Percentiles rank a stretch among this genome's conserved stretches.
Conservation (phyloP, 768 basidiomycete genomes). For the Polyporus arcularius region DNA sequence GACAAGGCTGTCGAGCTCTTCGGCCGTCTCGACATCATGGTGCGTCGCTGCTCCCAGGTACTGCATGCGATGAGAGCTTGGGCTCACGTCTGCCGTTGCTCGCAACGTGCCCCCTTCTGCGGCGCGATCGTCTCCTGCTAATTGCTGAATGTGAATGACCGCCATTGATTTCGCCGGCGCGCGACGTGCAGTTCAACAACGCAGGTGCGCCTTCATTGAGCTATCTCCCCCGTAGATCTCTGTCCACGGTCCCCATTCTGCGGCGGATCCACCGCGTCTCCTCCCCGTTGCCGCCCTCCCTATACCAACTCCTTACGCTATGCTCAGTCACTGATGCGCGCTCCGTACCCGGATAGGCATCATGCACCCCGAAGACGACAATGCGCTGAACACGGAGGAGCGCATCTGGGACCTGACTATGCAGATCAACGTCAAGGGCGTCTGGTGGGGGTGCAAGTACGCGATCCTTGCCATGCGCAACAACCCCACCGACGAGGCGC, state of each 20-base stretch:
- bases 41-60: slow-evolving; percentile 36
- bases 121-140: slow-evolving; percentile 1
- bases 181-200: slow-evolving; percentile 78
- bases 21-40: slow-evolving; percentile 96
- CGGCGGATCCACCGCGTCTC: slow-evolving; percentile 1
- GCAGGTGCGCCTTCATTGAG: slow-evolving; percentile 52
- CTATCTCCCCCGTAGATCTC: background rate
- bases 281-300: background rate
- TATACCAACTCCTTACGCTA: background rate
- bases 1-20: slow-evolving; percentile 79
- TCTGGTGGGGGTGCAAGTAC: slow-evolving; percentile 99
- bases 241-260: background rate
- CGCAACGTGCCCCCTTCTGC: background rate
- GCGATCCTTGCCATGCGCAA: slow-evolving; percentile 96
- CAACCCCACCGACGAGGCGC: slow-evolving; percentile 80
- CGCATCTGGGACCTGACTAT: slow-evolving; percentile 93
- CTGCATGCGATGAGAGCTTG: background rate
- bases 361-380: slow-evolving; percentile 95
- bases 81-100: background rate
- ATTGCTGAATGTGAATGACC: background rate
- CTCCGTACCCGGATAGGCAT: slow-evolving; percentile 58
- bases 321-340: background rate
- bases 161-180: background rate
- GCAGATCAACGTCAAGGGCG: slow-evolving; percentile 96
- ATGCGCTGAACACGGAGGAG: slow-evolving; percentile 96